These are phyloP conservation scores for Metschnikowia drakensbergensis DNA, from an alignment of 805 yeast species.

Conservation along the genomic window DNA sequence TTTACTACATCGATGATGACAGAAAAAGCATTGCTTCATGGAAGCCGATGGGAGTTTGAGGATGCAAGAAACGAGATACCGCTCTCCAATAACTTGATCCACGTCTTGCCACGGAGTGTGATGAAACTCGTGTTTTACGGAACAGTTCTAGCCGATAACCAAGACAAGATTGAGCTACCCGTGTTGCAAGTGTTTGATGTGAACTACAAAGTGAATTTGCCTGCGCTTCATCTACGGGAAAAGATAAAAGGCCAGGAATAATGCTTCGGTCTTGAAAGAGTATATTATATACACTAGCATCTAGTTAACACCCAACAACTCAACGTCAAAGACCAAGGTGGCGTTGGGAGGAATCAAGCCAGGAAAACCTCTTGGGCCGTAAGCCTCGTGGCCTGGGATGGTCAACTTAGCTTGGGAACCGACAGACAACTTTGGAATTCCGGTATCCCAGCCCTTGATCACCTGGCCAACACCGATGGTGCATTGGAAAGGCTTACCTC, in stretches of 20 bases:
- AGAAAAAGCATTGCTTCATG: constrained; percentile 11
- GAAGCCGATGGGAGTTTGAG: constrained; percentile 14
- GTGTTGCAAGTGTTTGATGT: constrained; percentile 63
- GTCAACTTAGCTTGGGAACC: constrained; percentile 93
- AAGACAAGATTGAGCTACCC: constrained; percentile 45
- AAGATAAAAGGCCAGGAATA: neutral
- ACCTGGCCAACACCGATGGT: constrained; percentile 94
- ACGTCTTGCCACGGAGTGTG: constrained; percentile 62
- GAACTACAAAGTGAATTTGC: constrained; percentile 60
- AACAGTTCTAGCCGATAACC: constrained; percentile 9
- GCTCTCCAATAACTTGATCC: constrained; percentile 33
- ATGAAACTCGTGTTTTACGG: constrained; percentile 37
- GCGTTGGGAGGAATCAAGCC: constrained; percentile 96
- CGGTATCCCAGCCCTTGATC: constrained; percentile 95
- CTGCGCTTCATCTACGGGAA: constrained; percentile 6
- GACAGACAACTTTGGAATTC: constrained; percentile 84
- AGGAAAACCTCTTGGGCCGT: constrained; percentile 94
- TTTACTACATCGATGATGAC: constrained; percentile 41
- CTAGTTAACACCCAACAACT: constrained; percentile 56
- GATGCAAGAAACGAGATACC: constrained; percentile 22
- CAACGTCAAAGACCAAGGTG: constrained; percentile 83
- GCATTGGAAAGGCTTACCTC: constrained; percentile 94
- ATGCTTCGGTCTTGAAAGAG: neutral
- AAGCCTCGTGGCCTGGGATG: constrained; percentile 90
- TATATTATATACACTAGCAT: neutral